Conservation (phyloP, 495 filamentous ascomycete genomes). For the Niebla homalea region DNA sequence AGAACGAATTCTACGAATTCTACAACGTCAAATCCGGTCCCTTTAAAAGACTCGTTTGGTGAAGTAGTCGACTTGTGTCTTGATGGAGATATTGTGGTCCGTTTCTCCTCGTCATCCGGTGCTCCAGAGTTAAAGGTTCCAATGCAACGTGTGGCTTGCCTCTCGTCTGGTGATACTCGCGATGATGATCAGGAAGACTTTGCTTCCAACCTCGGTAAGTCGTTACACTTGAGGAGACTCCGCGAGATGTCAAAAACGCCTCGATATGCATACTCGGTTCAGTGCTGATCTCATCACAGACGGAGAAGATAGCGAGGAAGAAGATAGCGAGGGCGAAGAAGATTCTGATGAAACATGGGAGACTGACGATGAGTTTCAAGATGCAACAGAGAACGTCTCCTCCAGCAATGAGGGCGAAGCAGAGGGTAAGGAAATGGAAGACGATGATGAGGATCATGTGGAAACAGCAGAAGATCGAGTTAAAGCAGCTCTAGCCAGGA, state of each 20-base stretch:
- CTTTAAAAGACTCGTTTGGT: conserved; percentile 33
- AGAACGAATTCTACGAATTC: no score
- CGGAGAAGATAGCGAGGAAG: neutral
- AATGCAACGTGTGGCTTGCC: conserved; percentile 31
- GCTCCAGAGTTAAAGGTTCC: conserved; percentile 35
- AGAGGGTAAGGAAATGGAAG: conserved; percentile 5
- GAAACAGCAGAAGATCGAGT: no score
- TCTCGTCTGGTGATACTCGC: conserved; percentile 18
- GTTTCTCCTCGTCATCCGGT: conserved; percentile 31
- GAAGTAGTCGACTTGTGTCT: conserved; percentile 40
- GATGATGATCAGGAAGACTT: conserved; percentile 9
- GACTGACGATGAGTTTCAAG: conserved; percentile 24
- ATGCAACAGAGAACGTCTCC: neutral
- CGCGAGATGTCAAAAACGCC: no score
- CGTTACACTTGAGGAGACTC: neutral
- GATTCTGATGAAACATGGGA: conserved; percentile 26
- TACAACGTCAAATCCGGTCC: no score
- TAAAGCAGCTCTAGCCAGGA: no score
- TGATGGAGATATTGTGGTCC: conserved; percentile 40
- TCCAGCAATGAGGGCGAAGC: conserved; percentile 3
- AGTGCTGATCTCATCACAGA: neutral
- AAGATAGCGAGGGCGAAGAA: conserved; percentile 22
- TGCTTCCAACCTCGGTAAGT: conserved; percentile 5
- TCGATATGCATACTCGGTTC: no score
- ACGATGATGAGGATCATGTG: conserved; percentile 5